Evolutionary conservation across 116 monocot species (phyloP).

Genomic region (Iris pallida): DNA sequence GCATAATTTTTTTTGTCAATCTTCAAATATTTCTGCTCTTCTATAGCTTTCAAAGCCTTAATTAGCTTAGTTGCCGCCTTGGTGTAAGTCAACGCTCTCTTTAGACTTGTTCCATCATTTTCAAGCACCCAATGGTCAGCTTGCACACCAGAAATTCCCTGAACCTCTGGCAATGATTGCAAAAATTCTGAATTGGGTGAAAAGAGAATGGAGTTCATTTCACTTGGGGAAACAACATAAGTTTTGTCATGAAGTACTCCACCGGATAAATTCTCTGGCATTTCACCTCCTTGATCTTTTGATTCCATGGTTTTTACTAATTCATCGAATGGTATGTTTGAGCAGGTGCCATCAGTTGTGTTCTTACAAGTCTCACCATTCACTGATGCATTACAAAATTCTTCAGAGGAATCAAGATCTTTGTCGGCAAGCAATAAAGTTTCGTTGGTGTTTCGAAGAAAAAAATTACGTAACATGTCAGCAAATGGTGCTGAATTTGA

Average conservation of each 20-base stretch:
- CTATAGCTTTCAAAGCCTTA: conserved; percentile 71
- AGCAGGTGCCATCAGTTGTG: conserved; percentile 18
- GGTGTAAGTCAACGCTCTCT: conserved; percentile 59
- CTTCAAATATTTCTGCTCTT: conserved; percentile 66
- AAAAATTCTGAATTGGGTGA: conserved; percentile 53
- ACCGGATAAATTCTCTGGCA: conserved; percentile 56
- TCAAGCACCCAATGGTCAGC: conserved; percentile 44
- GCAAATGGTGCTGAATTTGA: conserved; percentile 29
- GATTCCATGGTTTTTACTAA: conserved; percentile 47
- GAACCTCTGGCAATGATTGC: conserved; percentile 55
- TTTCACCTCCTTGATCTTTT: conserved; percentile 39
- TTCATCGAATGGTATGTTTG: conserved; percentile 47
- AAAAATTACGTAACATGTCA: conserved; percentile 35
- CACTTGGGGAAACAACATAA: conserved; percentile 41
- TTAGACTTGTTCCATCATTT: conserved; percentile 42
- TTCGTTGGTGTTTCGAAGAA: conserved; percentile 25
- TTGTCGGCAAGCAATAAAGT: not conserved
- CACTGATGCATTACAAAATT: not conserved
- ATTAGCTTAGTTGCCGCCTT: conserved; percentile 66
- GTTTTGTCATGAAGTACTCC: conserved; percentile 65
- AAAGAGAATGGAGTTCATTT: conserved; percentile 58
- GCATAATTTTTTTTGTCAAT: conserved; percentile 60
- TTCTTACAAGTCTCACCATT: conserved; percentile 12
- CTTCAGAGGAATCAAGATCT: conserved; percentile 12
- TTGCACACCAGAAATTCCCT: conserved; percentile 50